Conservation (phyloP, 2,329 filamentous ascomycete species). For the Didymosphaeria variabile region DNA sequence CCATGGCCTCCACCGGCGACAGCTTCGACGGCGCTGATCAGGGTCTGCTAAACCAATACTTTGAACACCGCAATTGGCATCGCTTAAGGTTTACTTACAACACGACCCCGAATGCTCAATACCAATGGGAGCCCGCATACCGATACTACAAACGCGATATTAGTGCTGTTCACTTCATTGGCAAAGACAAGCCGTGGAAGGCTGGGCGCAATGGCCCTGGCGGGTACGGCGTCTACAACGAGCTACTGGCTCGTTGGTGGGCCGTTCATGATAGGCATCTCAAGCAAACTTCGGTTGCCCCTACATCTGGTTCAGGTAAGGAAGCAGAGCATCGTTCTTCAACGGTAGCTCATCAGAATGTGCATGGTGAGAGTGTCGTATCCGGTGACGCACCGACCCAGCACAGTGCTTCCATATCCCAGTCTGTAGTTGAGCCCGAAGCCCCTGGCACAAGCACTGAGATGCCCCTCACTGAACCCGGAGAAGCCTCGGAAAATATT, state of each 20-base stretch:
- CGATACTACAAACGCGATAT: slow-evolving; percentile 91
- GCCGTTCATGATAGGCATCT: slow-evolving; percentile 91
- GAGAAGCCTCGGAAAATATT: slow-evolving; percentile 54
- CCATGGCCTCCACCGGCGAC: slow-evolving; percentile 84
- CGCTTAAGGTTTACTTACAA: slow-evolving; percentile 96
- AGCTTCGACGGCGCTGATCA: slow-evolving; percentile 98
- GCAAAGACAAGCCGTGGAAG: slow-evolving; percentile 86
- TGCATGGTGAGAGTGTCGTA: slow-evolving; percentile 39
- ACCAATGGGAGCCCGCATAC: slow-evolving; percentile 97
- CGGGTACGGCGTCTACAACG: slow-evolving; percentile 74
- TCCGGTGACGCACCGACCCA: slow-evolving; percentile 23
- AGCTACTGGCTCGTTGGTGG: slow-evolving; percentile 92
- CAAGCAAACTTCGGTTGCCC: slow-evolving; percentile 43
- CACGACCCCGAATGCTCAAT: slow-evolving; percentile 94
- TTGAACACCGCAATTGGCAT: slow-evolving; percentile 78
- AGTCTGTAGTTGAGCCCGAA: slow-evolving; percentile 38
- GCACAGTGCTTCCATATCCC: slow-evolving; percentile 28
- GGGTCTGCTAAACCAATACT: slow-evolving; percentile 94
- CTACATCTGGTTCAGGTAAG: slow-evolving; percentile 22
- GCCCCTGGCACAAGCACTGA: slow-evolving; percentile 50
- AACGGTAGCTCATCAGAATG: slow-evolving; percentile 34
- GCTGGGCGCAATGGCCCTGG: slow-evolving; percentile 53
- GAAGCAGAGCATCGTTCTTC: slow-evolving; percentile 21
- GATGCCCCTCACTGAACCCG: slow-evolving; percentile 54
- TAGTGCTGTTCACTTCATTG: slow-evolving; percentile 93